Evolutionary conservation across 768 basidiomycete species (phyloP).

Genomic region (Pilatotrama ljubarskyi): DNA sequence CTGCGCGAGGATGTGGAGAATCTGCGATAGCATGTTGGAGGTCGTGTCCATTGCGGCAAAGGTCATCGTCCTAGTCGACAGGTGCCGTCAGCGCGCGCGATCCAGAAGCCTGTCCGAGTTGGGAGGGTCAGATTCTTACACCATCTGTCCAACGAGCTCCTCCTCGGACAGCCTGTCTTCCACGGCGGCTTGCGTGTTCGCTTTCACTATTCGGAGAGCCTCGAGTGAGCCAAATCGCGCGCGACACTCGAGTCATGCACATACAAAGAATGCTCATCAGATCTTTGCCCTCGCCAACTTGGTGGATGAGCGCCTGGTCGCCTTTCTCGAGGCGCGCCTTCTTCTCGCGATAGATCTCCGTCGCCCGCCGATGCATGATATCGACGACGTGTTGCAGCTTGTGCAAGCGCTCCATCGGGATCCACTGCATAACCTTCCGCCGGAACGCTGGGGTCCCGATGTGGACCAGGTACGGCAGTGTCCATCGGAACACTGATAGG

Average conservation of each 20-base stretch:
- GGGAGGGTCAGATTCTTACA: slow-evolving; percentile 18
- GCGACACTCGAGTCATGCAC: background rate
- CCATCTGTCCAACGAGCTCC: slow-evolving; percentile 32
- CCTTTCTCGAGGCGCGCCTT: slow-evolving; percentile 29
- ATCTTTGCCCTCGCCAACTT: slow-evolving; percentile 41
- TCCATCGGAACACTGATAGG: slow-evolving; percentile 47
- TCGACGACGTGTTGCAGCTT: slow-evolving; percentile 48
- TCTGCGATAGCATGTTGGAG: slow-evolving; percentile 22
- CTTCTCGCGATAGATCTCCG: slow-evolving; percentile 41
- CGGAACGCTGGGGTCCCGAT: slow-evolving; percentile 45
- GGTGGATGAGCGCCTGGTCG: slow-evolving; percentile 28
- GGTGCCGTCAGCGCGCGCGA: background rate
- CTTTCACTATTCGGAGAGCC: slow-evolving; percentile 20
- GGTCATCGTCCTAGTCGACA: slow-evolving; percentile 13
- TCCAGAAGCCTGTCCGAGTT: background rate
- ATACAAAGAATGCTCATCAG: slow-evolving; percentile 43
- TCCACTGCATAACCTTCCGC: slow-evolving; percentile 43
- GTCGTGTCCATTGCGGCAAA: slow-evolving; percentile 27
- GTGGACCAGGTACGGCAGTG: slow-evolving; percentile 45
- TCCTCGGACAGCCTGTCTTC: slow-evolving; percentile 29
- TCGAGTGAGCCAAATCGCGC: background rate
- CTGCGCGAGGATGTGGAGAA: slow-evolving; percentile 21
- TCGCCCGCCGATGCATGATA: slow-evolving; percentile 46
- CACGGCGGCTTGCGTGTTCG: slow-evolving; percentile 21
- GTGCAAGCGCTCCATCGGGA: slow-evolving; percentile 41